phyloP scores from a whole-genome alignment of 805 yeast genomes.

The Spathaspora boniae region DNA sequence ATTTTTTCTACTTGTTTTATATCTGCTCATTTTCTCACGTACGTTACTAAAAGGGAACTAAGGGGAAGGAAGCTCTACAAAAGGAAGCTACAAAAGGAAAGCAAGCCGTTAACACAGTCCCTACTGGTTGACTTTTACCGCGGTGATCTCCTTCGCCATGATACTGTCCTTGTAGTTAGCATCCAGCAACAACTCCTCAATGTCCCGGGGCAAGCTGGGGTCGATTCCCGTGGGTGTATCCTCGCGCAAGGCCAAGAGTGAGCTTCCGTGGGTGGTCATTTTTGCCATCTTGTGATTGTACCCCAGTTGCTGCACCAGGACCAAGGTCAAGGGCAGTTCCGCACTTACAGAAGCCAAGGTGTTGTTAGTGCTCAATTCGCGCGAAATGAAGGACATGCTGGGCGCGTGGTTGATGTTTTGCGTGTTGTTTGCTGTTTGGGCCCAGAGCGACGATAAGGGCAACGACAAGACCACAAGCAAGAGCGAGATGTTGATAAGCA shows the following conservation, averaged over 20 bases:
- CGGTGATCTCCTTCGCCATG: constrained; percentile 6
- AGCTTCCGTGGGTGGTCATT: too few species aligned
- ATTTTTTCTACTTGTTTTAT: not conserved
- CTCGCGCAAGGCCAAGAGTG: too few species aligned
- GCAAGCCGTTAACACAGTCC: not conserved
- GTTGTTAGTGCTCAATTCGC: constrained; percentile 5
- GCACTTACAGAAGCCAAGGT: too few species aligned
- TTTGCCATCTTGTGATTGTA: too few species aligned
- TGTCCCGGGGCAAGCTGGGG: constrained; percentile 8
- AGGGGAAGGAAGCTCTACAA: not conserved
- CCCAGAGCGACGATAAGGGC: constrained; percentile 89
- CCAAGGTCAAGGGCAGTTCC: too few species aligned
- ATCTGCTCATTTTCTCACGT: not conserved
- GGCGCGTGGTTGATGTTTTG: constrained; percentile 6
- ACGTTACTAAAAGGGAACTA: not conserved
- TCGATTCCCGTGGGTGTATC: constrained; percentile 7
- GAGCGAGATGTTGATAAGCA: constrained; percentile 49
- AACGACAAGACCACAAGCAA: constrained; percentile 66
- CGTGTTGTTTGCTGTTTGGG: constrained; percentile 57
- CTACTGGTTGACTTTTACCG: constrained; percentile 3
- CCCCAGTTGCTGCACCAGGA: too few species aligned
- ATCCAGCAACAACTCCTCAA: constrained; percentile 7
- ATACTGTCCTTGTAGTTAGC: constrained; percentile 3
- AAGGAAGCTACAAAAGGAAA: not conserved
- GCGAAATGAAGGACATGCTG: constrained; percentile 7